Evolutionary conservation across 257 asterid species (phyloP).

Genomic region (Schizonepeta tenuifolia): DNA sequence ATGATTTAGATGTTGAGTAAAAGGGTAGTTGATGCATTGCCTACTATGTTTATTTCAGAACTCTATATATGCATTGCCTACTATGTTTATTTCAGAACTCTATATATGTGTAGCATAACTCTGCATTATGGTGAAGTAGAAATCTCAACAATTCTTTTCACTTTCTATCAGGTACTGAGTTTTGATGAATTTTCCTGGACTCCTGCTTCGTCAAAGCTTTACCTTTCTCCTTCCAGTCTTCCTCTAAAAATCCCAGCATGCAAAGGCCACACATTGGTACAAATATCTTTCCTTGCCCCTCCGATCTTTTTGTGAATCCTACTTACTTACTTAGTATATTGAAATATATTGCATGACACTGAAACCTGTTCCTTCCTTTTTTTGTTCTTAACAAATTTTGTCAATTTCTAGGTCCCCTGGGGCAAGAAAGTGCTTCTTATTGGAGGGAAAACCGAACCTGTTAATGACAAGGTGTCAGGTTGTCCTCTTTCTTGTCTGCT

Average conservation of each 20-base stretch:
- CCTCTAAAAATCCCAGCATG: constrained; percentile 95
- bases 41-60: too few relatives aligned
- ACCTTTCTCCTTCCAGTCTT: constrained; percentile 87
- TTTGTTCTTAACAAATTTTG: constrained; percentile 19
- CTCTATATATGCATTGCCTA: too few relatives aligned
- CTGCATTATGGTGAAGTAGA: constrained; percentile 26
- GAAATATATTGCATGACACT: not conserved
- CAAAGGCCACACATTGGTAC: constrained; percentile 98
- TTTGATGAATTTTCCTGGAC: constrained; percentile 90
- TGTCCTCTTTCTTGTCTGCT: constrained; percentile 27
- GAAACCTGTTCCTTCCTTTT: constrained; percentile 1
- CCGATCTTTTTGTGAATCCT: not conserved
- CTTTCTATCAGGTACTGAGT: constrained; percentile 66
- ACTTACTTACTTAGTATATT: constrained; percentile 23
- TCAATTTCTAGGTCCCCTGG: constrained; percentile 79
- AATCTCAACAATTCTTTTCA: constrained; percentile 14
- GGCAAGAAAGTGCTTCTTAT: constrained; percentile 90
- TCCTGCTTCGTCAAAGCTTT: constrained; percentile 80
- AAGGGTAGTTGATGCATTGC: constrained; percentile 10
- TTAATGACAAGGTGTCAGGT: constrained; percentile 86
- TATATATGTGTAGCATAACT: constrained; percentile 16
- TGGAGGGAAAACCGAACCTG: constrained; percentile 95
- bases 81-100: not conserved
- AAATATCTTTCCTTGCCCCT: constrained; percentile 16
- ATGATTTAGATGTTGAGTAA: constrained; percentile 11